A percentile compares a stretch with the other conserved stretches of the same genome.
Evolutionary conservation across 73 alveolate genomes (phyloP).

Genomic region (Paramecium pentaurelia): DNA sequence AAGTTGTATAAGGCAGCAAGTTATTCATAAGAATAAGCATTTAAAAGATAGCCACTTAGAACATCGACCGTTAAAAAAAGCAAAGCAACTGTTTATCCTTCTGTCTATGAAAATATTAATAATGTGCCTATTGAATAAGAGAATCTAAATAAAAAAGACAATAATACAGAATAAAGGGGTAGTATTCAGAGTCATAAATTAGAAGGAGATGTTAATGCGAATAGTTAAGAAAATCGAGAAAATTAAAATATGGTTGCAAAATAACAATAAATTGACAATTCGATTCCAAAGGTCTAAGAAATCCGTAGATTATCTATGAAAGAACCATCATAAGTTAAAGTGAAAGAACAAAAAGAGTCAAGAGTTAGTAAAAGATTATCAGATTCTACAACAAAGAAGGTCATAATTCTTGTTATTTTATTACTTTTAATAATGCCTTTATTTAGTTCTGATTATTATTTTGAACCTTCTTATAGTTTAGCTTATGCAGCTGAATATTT

Average conservation of each 20-base stretch:
- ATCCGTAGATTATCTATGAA: not conserved
- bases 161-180: not conserved
- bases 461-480: slow-evolving; percentile 5
- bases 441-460: slow-evolving; percentile 58
- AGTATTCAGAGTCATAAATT: not conserved
- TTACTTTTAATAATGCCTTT: slow-evolving; percentile 65
- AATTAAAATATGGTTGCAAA: not conserved
- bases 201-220: not conserved
- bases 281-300: not conserved
- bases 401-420: slow-evolving; percentile 63
- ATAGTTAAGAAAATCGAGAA: slow-evolving; percentile 30
- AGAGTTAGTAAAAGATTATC: slow-evolving; percentile 68
- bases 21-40: not conserved
- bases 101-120: not conserved
- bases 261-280: not conserved
- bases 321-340: not conserved
- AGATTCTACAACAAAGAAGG: slow-evolving; percentile 68
- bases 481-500: slow-evolving; percentile 28
- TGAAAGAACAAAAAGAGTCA: slow-evolving; percentile 50
- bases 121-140: not conserved
- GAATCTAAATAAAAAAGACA: not conserved
- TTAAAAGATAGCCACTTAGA: not conserved
- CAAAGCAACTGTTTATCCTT: not conserved
- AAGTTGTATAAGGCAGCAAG: slow-evolving; percentile 80
- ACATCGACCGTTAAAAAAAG: not conserved